Percentiles rank a stretch among this genome's conserved stretches.
Evolutionary conservation across 1,139 yeast species (phyloP).

Genomic region (Yamadazyma epiphylla): DNA sequence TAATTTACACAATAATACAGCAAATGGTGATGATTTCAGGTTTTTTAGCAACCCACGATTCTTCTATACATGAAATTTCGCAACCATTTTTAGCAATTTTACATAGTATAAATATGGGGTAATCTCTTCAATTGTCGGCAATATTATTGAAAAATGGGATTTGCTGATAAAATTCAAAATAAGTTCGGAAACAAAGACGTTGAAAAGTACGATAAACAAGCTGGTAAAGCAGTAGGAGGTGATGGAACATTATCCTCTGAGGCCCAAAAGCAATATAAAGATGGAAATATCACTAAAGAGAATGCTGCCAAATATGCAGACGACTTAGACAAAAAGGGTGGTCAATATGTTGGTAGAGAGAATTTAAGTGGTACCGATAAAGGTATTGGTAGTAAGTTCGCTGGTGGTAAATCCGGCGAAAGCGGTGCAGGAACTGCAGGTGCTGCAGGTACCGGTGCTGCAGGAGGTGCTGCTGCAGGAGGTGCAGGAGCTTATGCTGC

Average conservation of each 20-base stretch:
- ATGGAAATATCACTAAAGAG: conserved; percentile 26
- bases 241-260: conserved; percentile 22
- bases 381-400: conserved; percentile 25
- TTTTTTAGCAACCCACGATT: conserved; percentile 7
- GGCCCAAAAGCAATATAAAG: conserved; percentile 22
- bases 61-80: conserved; percentile 3
- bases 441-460: conserved; percentile 5
- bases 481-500: conserved; percentile 9
- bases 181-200: conserved; percentile 23
- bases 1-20: too few species aligned
- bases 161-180: conserved; percentile 29
- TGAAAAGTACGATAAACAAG: conserved; percentile 33
- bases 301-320: conserved; percentile 25
- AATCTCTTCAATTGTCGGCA: too few species aligned
- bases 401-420: conserved; percentile 14
- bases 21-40: too few species aligned
- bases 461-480: conserved; percentile 7
- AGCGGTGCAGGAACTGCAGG: conserved; percentile 9
- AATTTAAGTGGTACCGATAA: conserved; percentile 26
- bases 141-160: conserved; percentile 35
- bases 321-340: conserved; percentile 26
- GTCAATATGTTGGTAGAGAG: conserved; percentile 23
- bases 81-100: conserved; percentile 2
- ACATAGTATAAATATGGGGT: conserved; percentile 2
- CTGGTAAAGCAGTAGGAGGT: conserved; percentile 22